These are phyloP conservation scores for Chytridium lagenaria DNA, from an alignment of 371 early-diverging fungal species.

Conservation along the genomic window DNA sequence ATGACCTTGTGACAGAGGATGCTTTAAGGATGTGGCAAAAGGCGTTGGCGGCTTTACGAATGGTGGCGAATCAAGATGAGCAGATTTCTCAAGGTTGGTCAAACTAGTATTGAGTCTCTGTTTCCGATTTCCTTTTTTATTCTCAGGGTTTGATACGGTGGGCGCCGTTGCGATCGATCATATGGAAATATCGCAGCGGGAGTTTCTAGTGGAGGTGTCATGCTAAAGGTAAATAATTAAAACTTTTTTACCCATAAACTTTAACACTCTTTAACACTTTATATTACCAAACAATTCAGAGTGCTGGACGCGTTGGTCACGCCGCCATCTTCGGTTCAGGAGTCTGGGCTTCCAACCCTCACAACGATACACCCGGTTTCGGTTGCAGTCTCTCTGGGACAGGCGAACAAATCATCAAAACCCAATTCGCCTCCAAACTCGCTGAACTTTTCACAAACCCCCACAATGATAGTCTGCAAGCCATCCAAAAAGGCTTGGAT, in stretches of 20 bases:
- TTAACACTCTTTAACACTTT: too few relatives aligned
- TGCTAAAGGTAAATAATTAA: constrained; percentile 51
- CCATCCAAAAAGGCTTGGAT: background rate
- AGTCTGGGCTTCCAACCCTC: constrained; percentile 38
- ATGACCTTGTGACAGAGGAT: background rate
- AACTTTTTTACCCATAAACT: too few relatives aligned
- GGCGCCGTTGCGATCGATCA: constrained; percentile 82
- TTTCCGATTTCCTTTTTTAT: too few relatives aligned
- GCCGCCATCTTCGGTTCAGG: constrained; percentile 54
- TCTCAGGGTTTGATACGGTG: constrained; percentile 76
- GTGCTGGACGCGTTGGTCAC: constrained; percentile 86
- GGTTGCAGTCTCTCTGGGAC: constrained; percentile 76
- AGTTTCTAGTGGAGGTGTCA: constrained; percentile 88
- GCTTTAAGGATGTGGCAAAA: background rate
- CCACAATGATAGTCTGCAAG: background rate
- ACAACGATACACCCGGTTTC: constrained; percentile 38
- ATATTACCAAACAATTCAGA: too few relatives aligned
- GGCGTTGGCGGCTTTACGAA: background rate
- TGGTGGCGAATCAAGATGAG: background rate
- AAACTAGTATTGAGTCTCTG: too few relatives aligned
- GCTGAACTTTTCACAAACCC: constrained; percentile 7
- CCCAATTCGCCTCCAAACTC: constrained; percentile 60
- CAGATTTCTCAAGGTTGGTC: background rate
- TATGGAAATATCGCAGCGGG: constrained; percentile 73
- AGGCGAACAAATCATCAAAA: constrained; percentile 83